Evolutionary conservation across 1,284 basidiomycete genomes (phyloP), one percentile per base, ranked within the genome.

Genomic region (Peniophora sp.): DNA sequence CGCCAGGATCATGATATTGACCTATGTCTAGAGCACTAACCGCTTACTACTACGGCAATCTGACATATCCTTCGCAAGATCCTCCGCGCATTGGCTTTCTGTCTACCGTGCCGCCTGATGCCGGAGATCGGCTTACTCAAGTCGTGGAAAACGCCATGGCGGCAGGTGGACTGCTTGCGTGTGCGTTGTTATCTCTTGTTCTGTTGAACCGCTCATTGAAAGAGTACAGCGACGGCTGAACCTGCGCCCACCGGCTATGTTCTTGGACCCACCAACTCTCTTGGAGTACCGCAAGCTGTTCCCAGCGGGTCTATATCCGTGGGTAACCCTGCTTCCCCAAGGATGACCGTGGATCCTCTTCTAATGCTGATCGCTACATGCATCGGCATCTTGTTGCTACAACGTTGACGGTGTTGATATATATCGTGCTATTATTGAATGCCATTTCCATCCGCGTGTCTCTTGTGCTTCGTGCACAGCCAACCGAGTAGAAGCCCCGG

Each of bases 1-100:
- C 20, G 25, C 5, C 11, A 11, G 27, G 11, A 20, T 50, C 16
- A 23, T 12, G 16, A 53, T 44, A 27, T 16, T 45, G 25, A 16
- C 19, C 22, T 24, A 45, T 6, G 10, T 22, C 14, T 32, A 70
- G 67, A 11, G 65, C 59, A 16, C 59, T 69, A 11, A 61, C 64
- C 6, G 64, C 80, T 17, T 85, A 78, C 60, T 75, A 85, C 61
- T 85, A 77, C 56, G 83, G 83, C 11, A 83, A 85, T 57, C 58
- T 85, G 45, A 76, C 75, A 0, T 72, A 77, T 52, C 83, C 83
- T 0, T 81, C 79, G 1, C 63, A 65, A 49, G 83, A 87, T 58
- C 75, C 75, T 2, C 80, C 85, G 1, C 75, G 78, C 8, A 74
- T 88, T 45, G 85, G 85, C 5, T 70, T 88, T 34, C 62, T 82